Conservation (phyloP, 2,329 filamentous ascomycete species). For the Colletotrichum viniferum region DNA sequence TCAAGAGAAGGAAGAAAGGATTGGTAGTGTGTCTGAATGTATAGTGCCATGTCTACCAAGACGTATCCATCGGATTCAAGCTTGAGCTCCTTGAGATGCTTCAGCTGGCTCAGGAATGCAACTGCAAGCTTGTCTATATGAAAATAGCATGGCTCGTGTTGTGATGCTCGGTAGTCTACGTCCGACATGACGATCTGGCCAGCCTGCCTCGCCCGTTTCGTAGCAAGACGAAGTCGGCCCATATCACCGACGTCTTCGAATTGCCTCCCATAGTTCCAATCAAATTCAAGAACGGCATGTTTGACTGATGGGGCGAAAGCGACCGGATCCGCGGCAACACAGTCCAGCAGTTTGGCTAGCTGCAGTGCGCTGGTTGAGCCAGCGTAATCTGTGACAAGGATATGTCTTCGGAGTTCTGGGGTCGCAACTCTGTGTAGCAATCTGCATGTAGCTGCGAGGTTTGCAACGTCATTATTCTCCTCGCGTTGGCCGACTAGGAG, state of each 20-base stretch:
- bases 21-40: not conserved
- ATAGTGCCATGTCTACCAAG: accelerated
- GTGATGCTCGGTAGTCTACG: not conserved
- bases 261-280: accelerated
- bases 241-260: accelerated
- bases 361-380: not conserved
- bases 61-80: accelerated
- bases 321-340: not conserved
- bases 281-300: not conserved
- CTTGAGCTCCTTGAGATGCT: not conserved
- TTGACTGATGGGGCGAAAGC: not conserved
- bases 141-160: accelerated
- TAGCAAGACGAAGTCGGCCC: not conserved
- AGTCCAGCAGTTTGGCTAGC: not conserved
- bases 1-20: not conserved
- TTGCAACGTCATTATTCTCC: not conserved
- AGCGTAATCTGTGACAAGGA: not conserved
- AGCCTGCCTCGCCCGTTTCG: not conserved
- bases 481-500: not conserved
- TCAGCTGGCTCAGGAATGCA: not conserved
- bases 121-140: not conserved
- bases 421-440: not conserved
- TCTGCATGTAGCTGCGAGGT: not conserved
- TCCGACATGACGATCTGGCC: not conserved
- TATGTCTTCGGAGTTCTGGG: not conserved